A percentile compares a stretch with the other conserved stretches of the same genome.
Conservation (phyloP, 176 grass and related monocot genomes). For the Oryza longistaminata region DNA sequence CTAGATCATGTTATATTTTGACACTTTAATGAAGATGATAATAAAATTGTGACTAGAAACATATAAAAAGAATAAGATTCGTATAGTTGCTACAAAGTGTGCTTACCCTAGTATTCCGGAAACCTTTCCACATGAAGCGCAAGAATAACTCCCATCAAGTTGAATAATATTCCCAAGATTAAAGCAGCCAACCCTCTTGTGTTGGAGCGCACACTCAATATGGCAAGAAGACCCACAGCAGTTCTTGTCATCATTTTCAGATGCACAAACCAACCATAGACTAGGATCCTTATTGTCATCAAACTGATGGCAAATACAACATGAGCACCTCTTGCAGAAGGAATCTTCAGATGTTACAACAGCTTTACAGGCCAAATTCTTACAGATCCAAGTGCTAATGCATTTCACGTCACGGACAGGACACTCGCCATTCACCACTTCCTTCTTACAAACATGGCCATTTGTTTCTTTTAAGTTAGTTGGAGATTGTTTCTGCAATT, state of each 20-base stretch:
- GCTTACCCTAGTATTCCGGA: slow-evolving; percentile 88
- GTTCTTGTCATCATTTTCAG: slow-evolving; percentile 76
- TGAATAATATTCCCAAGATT: slow-evolving; percentile 64
- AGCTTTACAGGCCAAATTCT: slow-evolving; percentile 98
- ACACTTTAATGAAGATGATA: slow-evolving; percentile 7
- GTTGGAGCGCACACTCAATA: slow-evolving; percentile 79
- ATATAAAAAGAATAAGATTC: background rate
- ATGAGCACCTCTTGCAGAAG: slow-evolving; percentile 98
- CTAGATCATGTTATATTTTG: slow-evolving; percentile 11
- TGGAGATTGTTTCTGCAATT: slow-evolving; percentile 69
- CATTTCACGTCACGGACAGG: slow-evolving; percentile 37
- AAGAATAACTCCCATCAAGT: slow-evolving; percentile 95
- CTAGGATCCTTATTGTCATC: slow-evolving; percentile 99
- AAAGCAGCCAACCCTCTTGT: slow-evolving; percentile 77
- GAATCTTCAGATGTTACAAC: slow-evolving; percentile 69
- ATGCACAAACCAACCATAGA: slow-evolving; percentile 89
- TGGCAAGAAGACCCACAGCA: slow-evolving; percentile 97
- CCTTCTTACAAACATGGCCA: slow-evolving; percentile 47
- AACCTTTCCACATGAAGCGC: slow-evolving; percentile 94
- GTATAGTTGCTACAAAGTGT: background rate
- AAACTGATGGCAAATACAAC: slow-evolving; percentile 94
- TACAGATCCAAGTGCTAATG: slow-evolving; percentile 79
- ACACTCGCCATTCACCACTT: slow-evolving; percentile 36
- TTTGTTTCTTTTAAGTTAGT: slow-evolving; percentile 39
- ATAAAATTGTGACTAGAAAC: slow-evolving; percentile 1